These are phyloP conservation scores for Aureobasidium sp. DNA, from an alignment of 2,329 filamentous ascomycete species.

Conservation along the genomic window DNA sequence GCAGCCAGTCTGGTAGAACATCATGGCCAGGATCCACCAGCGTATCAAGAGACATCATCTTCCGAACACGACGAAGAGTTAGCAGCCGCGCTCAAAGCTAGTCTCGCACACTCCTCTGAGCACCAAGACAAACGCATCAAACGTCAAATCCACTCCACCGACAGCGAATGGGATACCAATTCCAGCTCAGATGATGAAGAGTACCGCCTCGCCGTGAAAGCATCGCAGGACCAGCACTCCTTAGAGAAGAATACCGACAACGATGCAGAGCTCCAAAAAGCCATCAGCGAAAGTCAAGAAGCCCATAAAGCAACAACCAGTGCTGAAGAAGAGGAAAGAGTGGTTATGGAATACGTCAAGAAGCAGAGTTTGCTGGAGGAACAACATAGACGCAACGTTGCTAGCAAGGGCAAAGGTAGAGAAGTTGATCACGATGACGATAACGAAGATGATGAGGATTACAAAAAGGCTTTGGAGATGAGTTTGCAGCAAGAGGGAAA, in stretches of 20 bases:
- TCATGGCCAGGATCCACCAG: not conserved
- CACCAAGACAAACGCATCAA: not conserved
- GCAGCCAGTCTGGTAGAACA: conserved; percentile 40
- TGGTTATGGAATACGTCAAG: conserved; percentile 69
- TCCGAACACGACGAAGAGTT: conserved; percentile 25
- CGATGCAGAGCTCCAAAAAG: conserved; percentile 28
- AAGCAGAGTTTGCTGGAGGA: conserved; percentile 69
- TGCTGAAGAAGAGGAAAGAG: conserved; percentile 58
- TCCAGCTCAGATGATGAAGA: conserved; percentile 24
- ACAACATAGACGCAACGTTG: conserved; percentile 35
- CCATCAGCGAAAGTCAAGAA: conserved; percentile 27
- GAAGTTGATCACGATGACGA: conserved; percentile 15
- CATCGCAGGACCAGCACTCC: conserved; percentile 1
- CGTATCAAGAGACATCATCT: not conserved
- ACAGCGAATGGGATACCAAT: conserved; percentile 3
- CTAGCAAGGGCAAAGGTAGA: conserved; percentile 30
- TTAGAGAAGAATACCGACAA: conserved; percentile 27
- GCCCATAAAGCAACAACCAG: conserved; percentile 26
- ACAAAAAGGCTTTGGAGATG: conserved; percentile 49
- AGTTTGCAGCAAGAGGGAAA: conserved; percentile 39
- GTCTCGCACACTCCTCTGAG: conserved; percentile 19
- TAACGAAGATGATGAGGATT: conserved; percentile 40
- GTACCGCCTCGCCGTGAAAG: not conserved
- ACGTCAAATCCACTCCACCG: not conserved
- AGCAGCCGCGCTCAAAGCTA: conserved; percentile 31